Percentiles rank a stretch among this genome's conserved stretches.
Evolutionary conservation across 2,329 filamentous ascomycete species (phyloP).

Genomic region (Hirsutella rhossiliensis): DNA sequence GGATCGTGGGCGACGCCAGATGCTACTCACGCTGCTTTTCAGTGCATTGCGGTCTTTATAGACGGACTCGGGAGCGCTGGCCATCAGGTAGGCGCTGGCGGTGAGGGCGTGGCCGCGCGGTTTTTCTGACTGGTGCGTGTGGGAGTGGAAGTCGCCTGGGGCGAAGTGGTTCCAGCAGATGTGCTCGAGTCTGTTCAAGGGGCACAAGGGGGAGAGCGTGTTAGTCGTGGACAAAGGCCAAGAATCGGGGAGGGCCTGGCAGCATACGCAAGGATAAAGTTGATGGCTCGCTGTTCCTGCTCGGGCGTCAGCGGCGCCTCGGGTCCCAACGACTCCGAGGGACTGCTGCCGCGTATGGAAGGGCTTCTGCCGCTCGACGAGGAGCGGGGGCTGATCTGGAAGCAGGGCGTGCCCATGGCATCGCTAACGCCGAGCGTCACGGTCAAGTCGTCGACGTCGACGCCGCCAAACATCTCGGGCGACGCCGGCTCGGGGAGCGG

Average conservation of each 20-base stretch:
- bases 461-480: constrained; percentile 18
- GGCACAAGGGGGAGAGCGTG: constrained; percentile 1
- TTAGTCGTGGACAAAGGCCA: too few relatives aligned
- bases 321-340: constrained; percentile 2
- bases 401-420: constrained; percentile 27
- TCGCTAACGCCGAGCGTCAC: constrained; percentile 31
- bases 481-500: background rate
- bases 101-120: constrained; percentile 30
- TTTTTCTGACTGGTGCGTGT: constrained; percentile 16
- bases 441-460: constrained; percentile 24
- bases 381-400: constrained; percentile 23
- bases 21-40: too few relatives aligned
- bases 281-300: constrained; percentile 34
- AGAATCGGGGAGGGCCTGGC: background rate
- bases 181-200: constrained; percentile 31
- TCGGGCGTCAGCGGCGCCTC: constrained; percentile 18
- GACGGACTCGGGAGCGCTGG: constrained; percentile 21
- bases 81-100: constrained; percentile 29
- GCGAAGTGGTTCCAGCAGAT: constrained; percentile 39
- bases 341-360: constrained; percentile 8
- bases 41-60: constrained; percentile 13
- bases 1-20: constrained; percentile 1
- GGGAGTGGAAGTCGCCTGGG: constrained; percentile 24
- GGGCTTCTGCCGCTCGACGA: constrained; percentile 6
- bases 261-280: constrained; percentile 40